Conservation (phyloP, 208 protist genomes). For the Trichomonas tenax region DNA sequence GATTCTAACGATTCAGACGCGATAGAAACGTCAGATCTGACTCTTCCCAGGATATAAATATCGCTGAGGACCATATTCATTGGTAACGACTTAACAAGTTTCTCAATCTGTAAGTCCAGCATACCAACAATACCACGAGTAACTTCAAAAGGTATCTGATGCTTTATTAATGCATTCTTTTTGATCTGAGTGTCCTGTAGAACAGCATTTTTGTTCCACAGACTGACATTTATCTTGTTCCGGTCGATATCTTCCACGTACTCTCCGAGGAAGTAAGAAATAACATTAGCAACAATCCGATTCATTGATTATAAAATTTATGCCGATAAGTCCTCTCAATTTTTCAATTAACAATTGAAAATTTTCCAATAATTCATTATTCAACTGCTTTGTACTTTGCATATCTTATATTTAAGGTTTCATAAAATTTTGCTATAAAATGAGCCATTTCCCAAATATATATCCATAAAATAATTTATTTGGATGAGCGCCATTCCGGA, state of each 20-base stretch:
- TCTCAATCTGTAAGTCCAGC: not conserved
- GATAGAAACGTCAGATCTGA: not conserved
- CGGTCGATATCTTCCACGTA: not conserved
- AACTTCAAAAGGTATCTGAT: not conserved
- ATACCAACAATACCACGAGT: not conserved
- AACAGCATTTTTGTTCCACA: not conserved
- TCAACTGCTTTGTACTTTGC: too few relatives aligned
- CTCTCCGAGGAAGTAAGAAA: not conserved
- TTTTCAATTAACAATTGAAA: too few relatives aligned
- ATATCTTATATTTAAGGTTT: too few relatives aligned
- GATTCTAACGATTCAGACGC: not conserved
- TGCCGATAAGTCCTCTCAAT: not conserved
- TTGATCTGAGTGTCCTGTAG: not conserved
- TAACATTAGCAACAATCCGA: not conserved
- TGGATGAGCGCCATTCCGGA: too few relatives aligned
- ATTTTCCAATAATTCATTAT: too few relatives aligned
- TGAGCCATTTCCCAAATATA: too few relatives aligned
- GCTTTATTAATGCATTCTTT: not conserved
- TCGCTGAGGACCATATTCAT: not conserved
- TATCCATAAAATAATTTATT: too few relatives aligned
- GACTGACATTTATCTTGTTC: not conserved
- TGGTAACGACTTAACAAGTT: not conserved
- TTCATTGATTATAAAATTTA: not conserved
- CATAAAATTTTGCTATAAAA: too few relatives aligned
- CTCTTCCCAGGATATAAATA: not conserved